Evolutionary conservation across 371 early-diverging fungal species (phyloP).

Genomic region (Fennellomyces sp.): DNA sequence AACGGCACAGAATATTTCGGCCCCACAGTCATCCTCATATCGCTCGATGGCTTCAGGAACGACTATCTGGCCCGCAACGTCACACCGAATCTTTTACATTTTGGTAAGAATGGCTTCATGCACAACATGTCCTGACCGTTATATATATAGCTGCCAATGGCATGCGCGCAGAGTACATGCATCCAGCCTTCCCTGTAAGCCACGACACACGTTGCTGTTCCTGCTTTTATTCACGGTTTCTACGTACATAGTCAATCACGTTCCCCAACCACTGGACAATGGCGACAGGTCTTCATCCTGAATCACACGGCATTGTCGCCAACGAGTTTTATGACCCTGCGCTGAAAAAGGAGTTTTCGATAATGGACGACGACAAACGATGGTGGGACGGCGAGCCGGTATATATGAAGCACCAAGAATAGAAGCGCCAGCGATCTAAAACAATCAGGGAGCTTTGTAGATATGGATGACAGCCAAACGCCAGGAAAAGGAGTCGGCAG

Average conservation of each 20-base stretch:
- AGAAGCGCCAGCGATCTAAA: not conserved
- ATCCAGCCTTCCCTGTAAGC: slow-evolving; percentile 79
- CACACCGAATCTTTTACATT: slow-evolving; percentile 65
- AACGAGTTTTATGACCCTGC: slow-evolving; percentile 86
- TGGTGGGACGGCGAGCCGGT: slow-evolving; percentile 93
- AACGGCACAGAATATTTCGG: slow-evolving; percentile 75
- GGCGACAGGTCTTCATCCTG: slow-evolving; percentile 90
- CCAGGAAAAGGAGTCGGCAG: slow-evolving; percentile 66
- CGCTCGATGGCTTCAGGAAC: slow-evolving; percentile 86
- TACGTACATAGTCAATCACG: slow-evolving; percentile 58
- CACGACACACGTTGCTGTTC: slow-evolving; percentile 11
- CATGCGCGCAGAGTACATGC: slow-evolving; percentile 64
- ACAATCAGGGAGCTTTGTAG: slow-evolving; percentile 6
- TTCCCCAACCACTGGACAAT: slow-evolving; percentile 95
- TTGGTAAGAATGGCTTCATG: too few relatives aligned
- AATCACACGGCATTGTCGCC: slow-evolving; percentile 90
- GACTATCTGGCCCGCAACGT: slow-evolving; percentile 77
- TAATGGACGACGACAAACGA: slow-evolving; percentile 62
- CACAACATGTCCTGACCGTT: too few relatives aligned
- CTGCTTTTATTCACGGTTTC: not conserved
- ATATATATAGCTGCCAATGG: slow-evolving; percentile 30
- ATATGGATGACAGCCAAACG: slow-evolving; percentile 86
- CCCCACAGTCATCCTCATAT: slow-evolving; percentile 78
- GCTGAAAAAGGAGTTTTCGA: slow-evolving; percentile 72
- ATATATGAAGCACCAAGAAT: slow-evolving; percentile 10